phyloP scores from a whole-genome alignment of 768 basidiomycete genomes.

The Rhodocollybia butyracea region DNA sequence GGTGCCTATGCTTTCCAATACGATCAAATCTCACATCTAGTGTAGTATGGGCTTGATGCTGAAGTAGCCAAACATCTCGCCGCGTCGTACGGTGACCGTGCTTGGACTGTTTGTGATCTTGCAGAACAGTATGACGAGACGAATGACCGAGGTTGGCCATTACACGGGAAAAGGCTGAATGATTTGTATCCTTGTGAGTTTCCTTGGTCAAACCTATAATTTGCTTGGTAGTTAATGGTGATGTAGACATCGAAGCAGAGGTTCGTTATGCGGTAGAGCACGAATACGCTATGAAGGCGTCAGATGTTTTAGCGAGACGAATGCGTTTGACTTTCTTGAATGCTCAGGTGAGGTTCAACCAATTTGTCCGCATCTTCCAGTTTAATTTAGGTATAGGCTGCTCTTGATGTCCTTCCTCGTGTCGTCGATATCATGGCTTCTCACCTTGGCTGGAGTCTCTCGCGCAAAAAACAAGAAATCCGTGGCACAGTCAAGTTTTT shows the following conservation, averaged over 20 bases:
- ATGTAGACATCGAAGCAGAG: slow-evolving; percentile 84
- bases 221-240: background rate
- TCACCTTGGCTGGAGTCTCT: slow-evolving; percentile 74
- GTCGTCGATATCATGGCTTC: slow-evolving; percentile 90
- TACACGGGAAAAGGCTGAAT: slow-evolving; percentile 74
- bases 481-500: slow-evolving; percentile 62
- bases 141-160: slow-evolving; percentile 80
- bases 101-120: slow-evolving; percentile 89
- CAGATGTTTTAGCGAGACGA: slow-evolving; percentile 90
- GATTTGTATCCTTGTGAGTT: slow-evolving; percentile 72
- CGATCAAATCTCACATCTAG: background rate
- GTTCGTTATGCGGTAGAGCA: slow-evolving; percentile 82
- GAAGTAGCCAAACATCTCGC: slow-evolving; percentile 93
- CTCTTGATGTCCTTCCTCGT: slow-evolving; percentile 78
- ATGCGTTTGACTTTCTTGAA: slow-evolving; percentile 93
- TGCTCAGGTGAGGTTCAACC: slow-evolving; percentile 49
- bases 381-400: slow-evolving; percentile 21
- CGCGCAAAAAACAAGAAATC: slow-evolving; percentile 59
- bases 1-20: slow-evolving; percentile 19
- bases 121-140: slow-evolving; percentile 43
- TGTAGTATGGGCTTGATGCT: slow-evolving; percentile 82
- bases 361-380: background rate
- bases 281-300: slow-evolving; percentile 91
- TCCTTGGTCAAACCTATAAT: background rate
- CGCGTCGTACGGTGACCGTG: slow-evolving; percentile 94